Evolutionary conservation across 208 protist species (phyloP), one percentile per base, ranked within the genome.

Genomic region (Wallacemonas sp.): DNA sequence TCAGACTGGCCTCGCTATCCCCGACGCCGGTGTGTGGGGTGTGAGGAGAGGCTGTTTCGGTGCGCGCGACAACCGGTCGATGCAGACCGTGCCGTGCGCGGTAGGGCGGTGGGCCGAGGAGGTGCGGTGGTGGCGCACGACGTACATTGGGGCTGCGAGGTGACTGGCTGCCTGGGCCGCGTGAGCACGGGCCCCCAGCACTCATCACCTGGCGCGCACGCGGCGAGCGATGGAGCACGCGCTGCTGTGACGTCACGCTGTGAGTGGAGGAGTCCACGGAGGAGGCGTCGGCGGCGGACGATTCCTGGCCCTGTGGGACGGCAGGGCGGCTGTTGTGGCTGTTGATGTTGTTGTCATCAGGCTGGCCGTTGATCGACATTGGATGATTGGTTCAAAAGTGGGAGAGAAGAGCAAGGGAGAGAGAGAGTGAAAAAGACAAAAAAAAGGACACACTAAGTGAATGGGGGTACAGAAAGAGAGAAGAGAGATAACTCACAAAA

Each of bases 101-200:
- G 39, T 76, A 83, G 17, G 70, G 61, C 61, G 65, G 68, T 32
- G 78, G 78, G 1, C 73, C 68, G 24, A 52, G 68, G 27, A 60
- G 29, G 63, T 73, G 70, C 12, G 26, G 23, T 16, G 80, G 83
- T 11, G 83, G 80, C 6, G 30, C 60, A 11, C 70, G 78, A 2
- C 30, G 24, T 5, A 68, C 80, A 44, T 81, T 58, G 9, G 68
- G 74, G 0, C 72, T 71, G 17, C 78, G 58, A 0, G 60, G 72
- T 26, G 55, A 80, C 43, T 80, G 54, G 62, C 78, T 83, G 56
- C 76, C 61, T 26, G 47, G 47, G 2, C 78, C 78, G 30, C 78
- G 78, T 5, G 38, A 70, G 24, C 17, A 4, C 4, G 78, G 78
- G 5, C 73, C 61, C 21, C 78, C 78, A 8, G 48, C 49, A 1